phyloP scores from a whole-genome alignment of 345 rosid species.

The Pugionium dolabratum region DNA sequence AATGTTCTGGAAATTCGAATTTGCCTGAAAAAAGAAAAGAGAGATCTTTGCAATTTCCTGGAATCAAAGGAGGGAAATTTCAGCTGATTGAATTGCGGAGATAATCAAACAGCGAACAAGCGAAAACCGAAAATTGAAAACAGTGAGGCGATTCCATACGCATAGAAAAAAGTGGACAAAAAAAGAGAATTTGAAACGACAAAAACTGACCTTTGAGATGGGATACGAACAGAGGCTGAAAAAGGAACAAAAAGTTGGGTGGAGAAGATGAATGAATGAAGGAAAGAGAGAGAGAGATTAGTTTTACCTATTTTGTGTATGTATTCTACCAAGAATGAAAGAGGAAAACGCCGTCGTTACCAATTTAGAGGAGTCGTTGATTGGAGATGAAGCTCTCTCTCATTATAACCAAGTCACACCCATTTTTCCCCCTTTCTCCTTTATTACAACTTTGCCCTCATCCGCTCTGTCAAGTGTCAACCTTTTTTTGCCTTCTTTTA shows the following conservation, averaged over 20 bases:
- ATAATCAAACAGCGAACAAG: neutral
- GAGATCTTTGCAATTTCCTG: too few species aligned
- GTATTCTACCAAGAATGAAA: neutral
- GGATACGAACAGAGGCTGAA: constrained; percentile 18
- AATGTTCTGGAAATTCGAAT: constrained; percentile 33
- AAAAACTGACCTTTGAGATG: constrained; percentile 19
- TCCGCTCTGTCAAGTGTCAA: too few species aligned
- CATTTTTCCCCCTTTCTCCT: too few species aligned
- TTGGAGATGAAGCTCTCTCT: constrained; percentile 1
- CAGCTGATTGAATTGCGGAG: neutral
- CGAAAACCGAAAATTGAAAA: too few species aligned
- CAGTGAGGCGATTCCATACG: too few species aligned
- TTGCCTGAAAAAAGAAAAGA: too few species aligned
- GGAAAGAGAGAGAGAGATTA: neutral
- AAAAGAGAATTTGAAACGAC: constrained; percentile 2
- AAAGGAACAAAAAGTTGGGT: too few species aligned
- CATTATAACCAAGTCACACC: too few species aligned
- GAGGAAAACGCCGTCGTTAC: constrained; percentile 34
- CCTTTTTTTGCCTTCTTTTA: too few species aligned
- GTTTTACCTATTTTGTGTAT: too few species aligned
- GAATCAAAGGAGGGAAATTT: neutral
- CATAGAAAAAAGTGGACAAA: neutral
- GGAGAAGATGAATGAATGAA: neutral
- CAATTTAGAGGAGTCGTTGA: constrained; percentile 36
- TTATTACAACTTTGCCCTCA: too few species aligned